phyloP scores from a whole-genome alignment of 805 yeast genomes.

The Phaffomyces opuntiae region DNA sequence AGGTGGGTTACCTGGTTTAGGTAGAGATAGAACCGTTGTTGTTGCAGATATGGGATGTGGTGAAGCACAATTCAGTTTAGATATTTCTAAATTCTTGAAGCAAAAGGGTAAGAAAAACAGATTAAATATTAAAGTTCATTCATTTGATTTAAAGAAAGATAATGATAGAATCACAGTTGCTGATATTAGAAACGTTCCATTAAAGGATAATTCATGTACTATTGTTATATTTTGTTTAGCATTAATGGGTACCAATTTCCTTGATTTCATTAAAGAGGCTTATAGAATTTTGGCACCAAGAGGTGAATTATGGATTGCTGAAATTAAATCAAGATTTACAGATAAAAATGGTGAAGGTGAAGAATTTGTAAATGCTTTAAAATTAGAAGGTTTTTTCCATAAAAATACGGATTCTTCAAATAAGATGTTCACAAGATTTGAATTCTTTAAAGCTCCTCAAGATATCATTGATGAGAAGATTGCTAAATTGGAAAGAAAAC shows the following conservation, averaged over 20 bases:
- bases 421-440: conserved; percentile 92
- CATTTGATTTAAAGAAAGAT: conserved; percentile 87
- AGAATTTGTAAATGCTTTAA: conserved; percentile 77
- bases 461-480: conserved; percentile 58
- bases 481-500: conserved; percentile 53
- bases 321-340: conserved; percentile 84
- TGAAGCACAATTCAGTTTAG: conserved; percentile 80
- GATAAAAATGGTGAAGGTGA: conserved; percentile 69
- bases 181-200: conserved; percentile 86
- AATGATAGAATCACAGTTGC: conserved; percentile 94
- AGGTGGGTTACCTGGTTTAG: conserved; percentile 84
- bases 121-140: conserved; percentile 59
- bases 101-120: conserved; percentile 27
- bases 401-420: conserved; percentile 79
- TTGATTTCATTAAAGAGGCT: conserved; percentile 89
- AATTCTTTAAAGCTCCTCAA: conserved; percentile 80
- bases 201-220: conserved; percentile 70
- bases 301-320: conserved; percentile 97
- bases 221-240: conserved; percentile 92
- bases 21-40: conserved; percentile 46
- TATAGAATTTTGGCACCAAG: conserved; percentile 78
- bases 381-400: conserved; percentile 78
- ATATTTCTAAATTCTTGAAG: conserved; percentile 46
- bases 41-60: conserved; percentile 99
- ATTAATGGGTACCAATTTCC: conserved; percentile 93